Base-by-base conservation (phyloP, 345 rosid species). In the Camelina laxa region DNA sequence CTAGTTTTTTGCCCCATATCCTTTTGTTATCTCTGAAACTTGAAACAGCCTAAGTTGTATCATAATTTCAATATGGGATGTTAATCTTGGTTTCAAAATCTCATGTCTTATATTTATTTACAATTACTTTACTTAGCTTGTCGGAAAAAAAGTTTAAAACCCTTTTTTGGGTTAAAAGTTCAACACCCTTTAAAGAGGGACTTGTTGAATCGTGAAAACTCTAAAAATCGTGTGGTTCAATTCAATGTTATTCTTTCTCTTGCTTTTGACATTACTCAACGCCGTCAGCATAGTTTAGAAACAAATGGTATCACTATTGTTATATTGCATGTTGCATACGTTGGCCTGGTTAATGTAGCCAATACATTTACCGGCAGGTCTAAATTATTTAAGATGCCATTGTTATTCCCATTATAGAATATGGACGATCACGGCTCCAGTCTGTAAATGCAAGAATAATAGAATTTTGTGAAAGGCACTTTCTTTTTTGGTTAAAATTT, bases 261-360 rank as follows among this genome's bases (percentile, higher is more conserved):
- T 31, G 45, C 47, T 19, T 45, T 45, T 31, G 57, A 14, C 19
- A 31, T 45, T 58, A 59, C 47, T 45, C 48, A 70, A 58, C 57
- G 33, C 15, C 1, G 36, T 35, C 58, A 58, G 74, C 58, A 59
- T 58, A 22, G 66, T n/a, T 36, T 44, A 42, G 38, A 33, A 70
- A 20, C 13, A 59, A 59, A 21, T 27, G 14, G 7, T 24, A 6
- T 27, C 44, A 27, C n/a, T 69, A 49, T 7, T 42, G 50, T 22
- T 36, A 44, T 42, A 31, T 42, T 57, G 55, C 16, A 45, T 47
- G 36, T 45, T 15, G 35, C 47, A 55, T 55, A 51, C 56, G 35
- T 70, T 70, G 38, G 45, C 45, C n/a, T 58, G 45, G 16, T 63
- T 72, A 53, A 53, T 62, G 55, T 64, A 24, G 55, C 70, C 22